phyloP scores from a whole-genome alignment of 1,284 basidiomycete genomes.

The Austroboletus niveus region DNA sequence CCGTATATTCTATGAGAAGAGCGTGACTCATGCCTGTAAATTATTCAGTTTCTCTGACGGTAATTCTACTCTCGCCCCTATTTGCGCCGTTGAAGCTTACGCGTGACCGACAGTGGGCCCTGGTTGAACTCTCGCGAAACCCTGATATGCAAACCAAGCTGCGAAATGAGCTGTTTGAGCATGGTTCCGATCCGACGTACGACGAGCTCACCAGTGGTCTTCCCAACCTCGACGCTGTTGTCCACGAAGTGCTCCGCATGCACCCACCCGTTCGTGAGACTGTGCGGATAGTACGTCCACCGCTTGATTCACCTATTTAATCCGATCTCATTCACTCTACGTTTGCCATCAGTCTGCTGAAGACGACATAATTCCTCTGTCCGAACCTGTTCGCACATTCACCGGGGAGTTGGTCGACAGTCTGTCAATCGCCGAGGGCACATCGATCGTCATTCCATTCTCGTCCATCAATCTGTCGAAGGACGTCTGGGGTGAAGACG shows the following conservation, averaged over 20 bases:
- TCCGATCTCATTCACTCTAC: neutral
- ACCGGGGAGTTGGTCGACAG: slow-evolving; percentile 37
- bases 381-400: slow-evolving; percentile 17
- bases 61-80: neutral
- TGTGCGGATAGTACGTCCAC: slow-evolving; percentile 38
- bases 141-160: slow-evolving; percentile 36
- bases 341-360: slow-evolving; percentile 31
- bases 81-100: neutral
- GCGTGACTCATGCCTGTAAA: neutral
- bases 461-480: slow-evolving; percentile 45
- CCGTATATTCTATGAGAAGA: neutral
- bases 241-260: slow-evolving; percentile 22
- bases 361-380: slow-evolving; percentile 54
- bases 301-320: slow-evolving; percentile 6
- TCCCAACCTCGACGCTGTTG: slow-evolving; percentile 21
- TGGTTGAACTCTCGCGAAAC: slow-evolving; percentile 21
- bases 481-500: slow-evolving; percentile 44
- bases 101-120: slow-evolving; percentile 17
- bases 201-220: slow-evolving; percentile 14
- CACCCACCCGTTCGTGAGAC: slow-evolving; percentile 30
- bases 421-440: slow-evolving; percentile 45
- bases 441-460: slow-evolving; percentile 40
- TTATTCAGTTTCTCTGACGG: slow-evolving; percentile 25
- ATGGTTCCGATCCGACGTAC: slow-evolving; percentile 25
- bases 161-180: slow-evolving; percentile 37